Conservation (phyloP, 345 rosid species). For the Syzygium jambos region DNA sequence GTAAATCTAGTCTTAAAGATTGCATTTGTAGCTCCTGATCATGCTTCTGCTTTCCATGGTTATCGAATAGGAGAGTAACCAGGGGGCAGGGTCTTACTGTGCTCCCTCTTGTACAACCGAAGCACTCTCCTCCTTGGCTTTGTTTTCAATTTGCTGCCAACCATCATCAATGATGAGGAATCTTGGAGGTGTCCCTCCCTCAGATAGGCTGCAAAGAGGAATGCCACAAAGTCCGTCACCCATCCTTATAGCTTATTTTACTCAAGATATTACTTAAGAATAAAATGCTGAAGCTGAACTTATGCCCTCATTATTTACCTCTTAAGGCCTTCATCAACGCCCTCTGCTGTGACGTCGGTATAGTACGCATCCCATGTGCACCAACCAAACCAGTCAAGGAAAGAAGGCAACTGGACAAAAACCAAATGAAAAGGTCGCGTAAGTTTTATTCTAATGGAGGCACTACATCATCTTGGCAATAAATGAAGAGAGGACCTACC, state of each 20-base stretch:
- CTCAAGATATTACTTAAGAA: not conserved
- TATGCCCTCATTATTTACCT: slow-evolving; percentile 36
- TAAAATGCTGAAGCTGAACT: not conserved
- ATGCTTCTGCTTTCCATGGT: not conserved
- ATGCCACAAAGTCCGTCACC: slow-evolving; percentile 1
- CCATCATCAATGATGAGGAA: slow-evolving; percentile 97
- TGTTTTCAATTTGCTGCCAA: slow-evolving; percentile 94
- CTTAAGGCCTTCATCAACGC: slow-evolving; percentile 83
- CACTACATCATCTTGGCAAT: not conserved
- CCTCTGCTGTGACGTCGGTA: slow-evolving; percentile 94
- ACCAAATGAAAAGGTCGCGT: not conserved
- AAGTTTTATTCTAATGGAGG: not conserved
- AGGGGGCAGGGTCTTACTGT: slow-evolving; percentile 54
- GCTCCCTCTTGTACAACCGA: slow-evolving; percentile 91
- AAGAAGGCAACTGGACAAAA: slow-evolving; percentile 55
- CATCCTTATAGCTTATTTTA: not conserved
- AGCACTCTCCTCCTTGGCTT: slow-evolving; percentile 48
- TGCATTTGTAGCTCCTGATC: not conserved
- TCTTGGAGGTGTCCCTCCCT: slow-evolving; percentile 88
- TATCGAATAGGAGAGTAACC: not conserved
- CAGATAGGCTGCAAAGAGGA: slow-evolving; percentile 58
- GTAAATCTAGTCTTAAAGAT: not conserved
- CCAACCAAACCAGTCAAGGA: slow-evolving; percentile 99
- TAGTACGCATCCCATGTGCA: slow-evolving; percentile 99
- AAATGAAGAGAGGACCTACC: slow-evolving; percentile 23